Evolutionary conservation across 2,329 filamentous ascomycete species (phyloP), one percentile per base, ranked within the genome.

Genomic region (Hypoxylon sp.): DNA sequence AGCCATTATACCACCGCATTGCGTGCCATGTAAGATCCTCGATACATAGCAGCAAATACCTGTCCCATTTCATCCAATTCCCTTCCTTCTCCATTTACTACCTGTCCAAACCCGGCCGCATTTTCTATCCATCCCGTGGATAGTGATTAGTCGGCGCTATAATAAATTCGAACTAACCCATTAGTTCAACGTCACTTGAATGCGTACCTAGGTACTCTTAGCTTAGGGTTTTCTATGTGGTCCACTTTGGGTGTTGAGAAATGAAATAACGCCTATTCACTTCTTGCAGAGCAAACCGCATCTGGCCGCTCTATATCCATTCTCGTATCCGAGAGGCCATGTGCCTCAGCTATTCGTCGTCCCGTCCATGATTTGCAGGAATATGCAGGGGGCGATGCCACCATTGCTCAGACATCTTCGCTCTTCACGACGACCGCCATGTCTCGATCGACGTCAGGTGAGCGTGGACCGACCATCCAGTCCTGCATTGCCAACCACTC

Each of bases 401-500:
- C 42, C 27, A 17, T 25, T 8, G 50, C 31, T 75, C 56, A 77
- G 37, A 46, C 65, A 13, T 75, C 74, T 66, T 81, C 78, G 50
- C 73, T 75, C 67, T 81, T 80, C 42, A 81, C 68, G 35, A 73
- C 69, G 25, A 76, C 71, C 35, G 74, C 69, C 51, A 76, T 73
- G 44, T 78, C 73, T 50, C 62, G 61, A 49, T 75, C 53, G 70
- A 66, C 76, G 30, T 85, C 84, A 6, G 91, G 92, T 33, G 91
- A 91, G 68, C 93, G 84, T 1, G 93, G 92, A 1, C 95, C 95
- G n/a, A 98, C 84, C 94, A 97, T 97, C 95, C 95, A 98, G 80
- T 98, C 95, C 80, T 97, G 94, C 93, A 98, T 97, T 11, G 93
- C 93, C 33, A 98, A 83, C 95, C 95, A 98, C 76, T 95, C 91